These are phyloP conservation scores for Kwoniella heveanensis DNA, from an alignment of 768 basidiomycete genomes.

Conservation along the genomic window DNA sequence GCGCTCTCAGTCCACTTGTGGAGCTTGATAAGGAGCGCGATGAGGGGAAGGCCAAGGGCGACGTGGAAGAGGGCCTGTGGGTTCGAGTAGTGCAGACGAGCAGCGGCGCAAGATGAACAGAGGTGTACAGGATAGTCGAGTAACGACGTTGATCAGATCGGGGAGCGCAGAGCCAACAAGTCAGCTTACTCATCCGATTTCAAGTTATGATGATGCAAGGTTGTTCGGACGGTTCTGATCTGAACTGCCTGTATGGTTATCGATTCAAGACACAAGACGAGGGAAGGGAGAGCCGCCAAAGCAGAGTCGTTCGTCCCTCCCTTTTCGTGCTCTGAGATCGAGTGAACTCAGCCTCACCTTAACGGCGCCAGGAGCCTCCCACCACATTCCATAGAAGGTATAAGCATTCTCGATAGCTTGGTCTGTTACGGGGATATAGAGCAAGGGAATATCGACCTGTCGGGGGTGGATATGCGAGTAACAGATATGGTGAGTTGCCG, in stretches of 20 bases:
- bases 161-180: no score
- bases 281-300: no score
- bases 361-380: slow-evolving; percentile 87
- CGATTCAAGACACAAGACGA: no score
- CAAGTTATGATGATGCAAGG: no score
- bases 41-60: slow-evolving; percentile 74
- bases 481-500: not conserved
- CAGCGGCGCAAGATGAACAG: not conserved
- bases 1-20: slow-evolving; percentile 89
- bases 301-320: no score
- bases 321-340: no score
- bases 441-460: slow-evolving; percentile 81
- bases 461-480: slow-evolving; percentile 40
- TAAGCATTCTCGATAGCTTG: slow-evolving; percentile 73
- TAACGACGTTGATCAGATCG: no score
- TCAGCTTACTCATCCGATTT: no score
- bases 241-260: no score
- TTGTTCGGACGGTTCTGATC: no score
- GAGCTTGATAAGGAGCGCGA: slow-evolving; percentile 76
- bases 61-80: slow-evolving; percentile 80
- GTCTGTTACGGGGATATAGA: slow-evolving; percentile 69
- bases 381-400: slow-evolving; percentile 90
- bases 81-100: not conserved
- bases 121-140: no score
- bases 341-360: no score